phyloP scores from a whole-genome alignment of 805 yeast genomes.

The Metschnikowia bowlesiae region DNA sequence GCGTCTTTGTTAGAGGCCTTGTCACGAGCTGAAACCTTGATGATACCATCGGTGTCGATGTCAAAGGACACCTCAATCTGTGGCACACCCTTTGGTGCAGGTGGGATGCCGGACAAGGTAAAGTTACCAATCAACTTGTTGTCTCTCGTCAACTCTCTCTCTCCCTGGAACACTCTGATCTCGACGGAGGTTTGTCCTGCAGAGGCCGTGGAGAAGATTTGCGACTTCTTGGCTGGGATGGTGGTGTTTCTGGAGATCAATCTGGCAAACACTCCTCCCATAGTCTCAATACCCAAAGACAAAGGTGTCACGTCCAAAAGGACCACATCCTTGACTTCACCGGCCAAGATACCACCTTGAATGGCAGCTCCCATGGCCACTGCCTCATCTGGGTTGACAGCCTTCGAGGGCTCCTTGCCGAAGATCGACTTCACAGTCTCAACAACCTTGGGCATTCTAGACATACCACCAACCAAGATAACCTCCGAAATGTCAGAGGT shows the following conservation, averaged over 20 bases:
- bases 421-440: conserved; percentile 73
- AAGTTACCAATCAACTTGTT: conserved; percentile 97
- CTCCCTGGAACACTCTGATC: conserved; percentile 99
- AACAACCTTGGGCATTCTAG: conserved; percentile 85
- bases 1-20: conserved; percentile 92
- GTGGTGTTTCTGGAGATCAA: conserved; percentile 91
- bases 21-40: conserved; percentile 91
- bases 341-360: conserved; percentile 94
- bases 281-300: conserved; percentile 93
- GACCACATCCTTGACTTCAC: conserved; percentile 90
- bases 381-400: conserved; percentile 94
- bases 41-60: conserved; percentile 96
- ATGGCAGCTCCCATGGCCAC: conserved; percentile 97
- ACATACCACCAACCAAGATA: conserved; percentile 87
- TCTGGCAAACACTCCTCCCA: conserved; percentile 96
- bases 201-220: conserved; percentile 91
- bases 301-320: conserved; percentile 86
- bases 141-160: conserved; percentile 96
- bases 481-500: conserved; percentile 71
- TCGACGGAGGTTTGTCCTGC: conserved; percentile 96
- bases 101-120: conserved; percentile 91
- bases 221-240: conserved; percentile 94
- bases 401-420: conserved; percentile 80
- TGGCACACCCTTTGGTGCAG: conserved; percentile 93
- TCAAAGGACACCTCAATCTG: conserved; percentile 94